These are phyloP conservation scores for Penstemon barbatus DNA, from an alignment of 257 asterid species.

Conservation along the genomic window DNA sequence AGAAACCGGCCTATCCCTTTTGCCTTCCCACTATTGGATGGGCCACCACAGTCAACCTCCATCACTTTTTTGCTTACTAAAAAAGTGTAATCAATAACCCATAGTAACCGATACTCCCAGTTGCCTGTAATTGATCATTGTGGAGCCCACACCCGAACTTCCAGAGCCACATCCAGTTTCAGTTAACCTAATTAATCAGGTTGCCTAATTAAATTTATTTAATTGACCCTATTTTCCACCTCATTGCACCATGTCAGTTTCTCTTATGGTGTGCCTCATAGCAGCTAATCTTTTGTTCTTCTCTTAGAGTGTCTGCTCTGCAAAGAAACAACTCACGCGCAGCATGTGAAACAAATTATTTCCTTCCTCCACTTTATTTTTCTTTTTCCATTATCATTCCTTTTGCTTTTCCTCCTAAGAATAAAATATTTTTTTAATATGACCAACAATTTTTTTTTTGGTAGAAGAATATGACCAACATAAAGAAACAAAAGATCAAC, in stretches of 20 bases:
- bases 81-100: no score
- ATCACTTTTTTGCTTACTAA: background rate
- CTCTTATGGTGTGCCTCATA: constrained; percentile 14
- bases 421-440: background rate
- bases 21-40: constrained; percentile 10
- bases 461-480: background rate
- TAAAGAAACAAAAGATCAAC: background rate
- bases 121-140: constrained; percentile 28
- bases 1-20: constrained; percentile 44
- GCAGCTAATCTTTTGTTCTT: background rate
- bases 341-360: constrained; percentile 16
- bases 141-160: constrained; percentile 3
- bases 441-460: no score
- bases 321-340: constrained; percentile 26
- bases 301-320: constrained; percentile 23
- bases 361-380: background rate
- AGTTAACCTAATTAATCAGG: background rate
- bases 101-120: constrained; percentile 28
- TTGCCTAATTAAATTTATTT: background rate
- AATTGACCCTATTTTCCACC: background rate
- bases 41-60: constrained; percentile 17
- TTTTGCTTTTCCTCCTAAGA: no score
- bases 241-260: constrained; percentile 15
- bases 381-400: background rate
- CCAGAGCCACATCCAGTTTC: no score